phyloP scores from a whole-genome alignment of 2,329 filamentous ascomycete genomes.

The Apiospora sp. region DNA sequence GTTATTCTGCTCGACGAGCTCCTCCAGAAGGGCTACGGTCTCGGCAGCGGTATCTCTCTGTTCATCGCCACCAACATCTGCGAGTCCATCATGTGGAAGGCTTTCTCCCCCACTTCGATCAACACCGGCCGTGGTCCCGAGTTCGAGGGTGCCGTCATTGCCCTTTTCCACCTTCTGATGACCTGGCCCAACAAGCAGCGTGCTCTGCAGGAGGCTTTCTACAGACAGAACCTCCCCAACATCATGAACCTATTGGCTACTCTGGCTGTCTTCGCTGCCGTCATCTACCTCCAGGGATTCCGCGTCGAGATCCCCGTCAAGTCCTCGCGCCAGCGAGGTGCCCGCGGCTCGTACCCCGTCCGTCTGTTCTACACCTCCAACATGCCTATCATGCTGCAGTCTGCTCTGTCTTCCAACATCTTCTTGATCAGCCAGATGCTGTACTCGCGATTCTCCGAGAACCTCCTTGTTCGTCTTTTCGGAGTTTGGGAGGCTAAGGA shows the following conservation, averaged over 20 bases:
- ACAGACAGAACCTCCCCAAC: conserved; percentile 98
- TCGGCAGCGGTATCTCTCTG: conserved; percentile 97
- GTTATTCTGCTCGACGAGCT: conserved; percentile 99
- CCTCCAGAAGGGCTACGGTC: conserved; percentile 98
- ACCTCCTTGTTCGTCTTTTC: conserved; percentile 95
- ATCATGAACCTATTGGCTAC: conserved; percentile 98
- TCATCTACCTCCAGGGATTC: conserved; percentile 99
- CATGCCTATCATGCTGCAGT: conserved; percentile 99
- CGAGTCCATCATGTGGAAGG: conserved; percentile 99
- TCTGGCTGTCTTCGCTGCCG: conserved; percentile 90
- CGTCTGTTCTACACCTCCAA: conserved; percentile 99
- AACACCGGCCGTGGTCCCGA: conserved; percentile 99
- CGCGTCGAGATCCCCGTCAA: conserved; percentile 99
- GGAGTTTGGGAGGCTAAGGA: conserved; percentile 99
- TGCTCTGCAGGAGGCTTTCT: conserved; percentile 97
- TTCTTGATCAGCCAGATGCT: conserved; percentile 99
- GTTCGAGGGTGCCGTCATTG: conserved; percentile 98
- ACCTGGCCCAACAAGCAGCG: conserved; percentile 99
- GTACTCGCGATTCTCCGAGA: conserved; percentile 98
- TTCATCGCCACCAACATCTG: conserved; percentile 99
- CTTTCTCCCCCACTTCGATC: conserved; percentile 98
- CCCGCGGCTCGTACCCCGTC: conserved; percentile 96
- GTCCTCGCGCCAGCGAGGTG: conserved; percentile 97
- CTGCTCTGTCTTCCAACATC: conserved; percentile 96
- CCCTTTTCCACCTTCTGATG: conserved; percentile 95